phyloP scores from a whole-genome alignment of 1,139 yeast genomes.

The Hanseniaspora uvarum region DNA sequence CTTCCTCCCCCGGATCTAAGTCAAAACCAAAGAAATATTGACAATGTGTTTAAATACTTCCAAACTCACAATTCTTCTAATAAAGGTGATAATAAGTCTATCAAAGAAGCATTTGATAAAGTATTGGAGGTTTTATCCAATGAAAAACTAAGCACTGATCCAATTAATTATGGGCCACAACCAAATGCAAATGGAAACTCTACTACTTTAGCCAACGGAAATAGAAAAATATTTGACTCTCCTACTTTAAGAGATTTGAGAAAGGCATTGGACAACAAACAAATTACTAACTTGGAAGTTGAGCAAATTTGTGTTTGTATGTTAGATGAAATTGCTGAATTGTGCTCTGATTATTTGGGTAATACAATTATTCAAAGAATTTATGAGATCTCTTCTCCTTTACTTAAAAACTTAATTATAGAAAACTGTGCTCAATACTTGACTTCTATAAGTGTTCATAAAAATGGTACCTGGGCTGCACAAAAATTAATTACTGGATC shows the following conservation, averaged over 20 bases:
- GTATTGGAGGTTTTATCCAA: slow-evolving; percentile 26
- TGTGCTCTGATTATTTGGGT: slow-evolving; percentile 87
- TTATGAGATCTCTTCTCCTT: slow-evolving; percentile 60
- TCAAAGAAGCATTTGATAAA: slow-evolving; percentile 32
- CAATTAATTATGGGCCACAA: slow-evolving; percentile 48
- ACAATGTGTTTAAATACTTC: slow-evolving; percentile 27
- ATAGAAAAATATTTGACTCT: slow-evolving; percentile 63
- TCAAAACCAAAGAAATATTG: slow-evolving; percentile 22
- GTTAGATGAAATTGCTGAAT: slow-evolving; percentile 81
- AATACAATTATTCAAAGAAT: slow-evolving; percentile 90
- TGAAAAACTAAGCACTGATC: slow-evolving; percentile 33
- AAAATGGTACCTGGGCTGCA: slow-evolving; percentile 99
- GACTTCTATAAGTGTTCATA: slow-evolving; percentile 89
- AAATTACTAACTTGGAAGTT: slow-evolving; percentile 42
- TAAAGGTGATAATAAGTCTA: slow-evolving; percentile 23
- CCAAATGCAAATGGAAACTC: not conserved
- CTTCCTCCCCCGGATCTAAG: slow-evolving; percentile 29
- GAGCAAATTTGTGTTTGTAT: slow-evolving; percentile 78
- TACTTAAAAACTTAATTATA: slow-evolving; percentile 71
- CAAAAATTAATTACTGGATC: slow-evolving; percentile 77
- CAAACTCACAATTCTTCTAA: slow-evolving; percentile 16
- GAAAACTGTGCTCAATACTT: slow-evolving; percentile 67
- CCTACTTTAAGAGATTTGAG: slow-evolving; percentile 61
- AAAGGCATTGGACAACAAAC: slow-evolving; percentile 41
- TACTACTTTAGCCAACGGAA: slow-evolving; percentile 47